Base-by-base conservation (phyloP, 805 yeast genomes). In the Saturnispora ahearnii region DNA sequence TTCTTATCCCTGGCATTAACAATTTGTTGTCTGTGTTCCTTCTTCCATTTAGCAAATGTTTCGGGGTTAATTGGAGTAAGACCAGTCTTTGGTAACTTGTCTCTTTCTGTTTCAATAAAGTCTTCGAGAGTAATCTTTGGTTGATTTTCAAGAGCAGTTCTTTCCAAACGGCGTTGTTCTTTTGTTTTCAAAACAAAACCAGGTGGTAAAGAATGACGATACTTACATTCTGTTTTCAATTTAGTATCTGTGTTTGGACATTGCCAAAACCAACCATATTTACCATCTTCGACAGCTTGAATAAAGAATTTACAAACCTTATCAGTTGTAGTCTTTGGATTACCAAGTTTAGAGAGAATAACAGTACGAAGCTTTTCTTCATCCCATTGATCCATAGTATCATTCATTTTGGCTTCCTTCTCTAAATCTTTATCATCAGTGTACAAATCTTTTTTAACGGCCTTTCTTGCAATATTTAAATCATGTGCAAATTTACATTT, bases 211-310 rank as follows among this genome's bases (percentile, higher is more conserved):
- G 97, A 85, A 68, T 93, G 99, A 68, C 79, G 82, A 72, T 93
- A 93, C 73, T 84, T 91, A 78, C 99, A 93, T 53, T 79, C 84
- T 26, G 51, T 56, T 29, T 58, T 59, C 36, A 40, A 51, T 48
- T 63, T 63, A 53, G 84, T 80, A 57, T 96, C 97, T 38, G 91
- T 90, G 59, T 87, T 87, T 28, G 99, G 99, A 73, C 99, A 93
- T 21, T 77, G 75, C 99, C 99, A 93, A 69, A 93, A 90, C 99
- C 99, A 93, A 62, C 99, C 99, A 65, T 93, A 93, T 64, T 91
- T 91, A 51, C 91, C 93, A 62, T 89, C 88, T 64, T 93, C 99
- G 51, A 93, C 97, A 0, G 99, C 98, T 53, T 89, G 96, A 57
- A 93, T 87, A 71, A 93, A 95, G 68, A 67, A 80, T 66, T 90